Evolutionary conservation across 2,329 filamentous ascomycete genomes (phyloP), one percentile per base, ranked within the genome.

Genomic region (Ophiostoma angusticollis): DNA sequence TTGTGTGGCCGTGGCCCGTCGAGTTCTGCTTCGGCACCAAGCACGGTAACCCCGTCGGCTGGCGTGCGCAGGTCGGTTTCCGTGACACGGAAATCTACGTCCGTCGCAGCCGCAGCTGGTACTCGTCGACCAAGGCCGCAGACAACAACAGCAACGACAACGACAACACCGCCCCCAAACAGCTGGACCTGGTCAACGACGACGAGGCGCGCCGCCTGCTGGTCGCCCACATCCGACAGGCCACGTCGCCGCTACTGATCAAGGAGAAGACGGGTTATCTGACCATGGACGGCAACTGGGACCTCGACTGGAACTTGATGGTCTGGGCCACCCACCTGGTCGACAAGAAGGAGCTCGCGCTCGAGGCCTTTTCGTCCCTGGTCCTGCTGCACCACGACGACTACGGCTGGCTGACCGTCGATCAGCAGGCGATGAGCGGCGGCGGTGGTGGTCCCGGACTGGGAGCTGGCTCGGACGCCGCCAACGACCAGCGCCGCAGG

Each of bases 221-320:
- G 49, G 66, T 77, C 48, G 65, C 66, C 11, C 68, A 74, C 42
- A 60, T 93, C 32, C 58, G 77, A 45, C 69, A 74, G 2, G 87
- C 84, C 2, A 80, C 87, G 4, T 70, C 78, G 13, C 71, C 76
- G 17, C 61, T 74, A 50, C 67, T 78, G 37, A 64, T 89, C 50
- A 65, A 70, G 49, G 69, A 76, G 49, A 94, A 93, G 69, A 94
- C 86, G 22, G 86, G 85, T 16, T 93, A 93, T 54, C 61, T 93
- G 46, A 78, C 91, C 49, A 82, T 93, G 67, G 83, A 87, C 54
- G 73, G 70, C 45, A 72, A 85, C 45, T 96, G 85, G 80, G 83
- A 93, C 57, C 64, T 95, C 44, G 86, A 94, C 56, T 95, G 87
- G 70, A 68, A 68, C 33, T 70, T 71, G 16, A 95, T 95, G 84